phyloP scores from a whole-genome alignment of 2,329 filamentous ascomycete species.

The Ophiosphaerella herpotricha region DNA sequence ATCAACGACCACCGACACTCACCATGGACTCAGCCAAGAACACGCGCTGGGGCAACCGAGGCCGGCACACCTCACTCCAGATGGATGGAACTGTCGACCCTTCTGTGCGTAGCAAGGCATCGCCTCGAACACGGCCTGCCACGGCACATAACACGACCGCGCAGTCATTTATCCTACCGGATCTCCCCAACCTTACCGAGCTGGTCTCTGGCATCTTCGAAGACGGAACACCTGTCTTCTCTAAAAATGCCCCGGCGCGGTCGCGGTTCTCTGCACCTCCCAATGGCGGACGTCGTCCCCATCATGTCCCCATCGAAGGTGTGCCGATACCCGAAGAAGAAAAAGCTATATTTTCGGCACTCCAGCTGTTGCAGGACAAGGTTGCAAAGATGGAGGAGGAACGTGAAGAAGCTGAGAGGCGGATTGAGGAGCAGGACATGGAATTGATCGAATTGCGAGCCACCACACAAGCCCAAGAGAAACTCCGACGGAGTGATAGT shows the following conservation, averaged over 20 bases:
- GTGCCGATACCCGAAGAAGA: constrained; percentile 65
- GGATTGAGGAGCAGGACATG: constrained; percentile 56
- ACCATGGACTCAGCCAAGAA: constrained; percentile 50
- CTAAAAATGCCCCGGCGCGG: constrained; percentile 54
- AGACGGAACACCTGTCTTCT: constrained; percentile 62
- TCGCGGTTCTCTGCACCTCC: constrained; percentile 60
- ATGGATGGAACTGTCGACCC: constrained; percentile 33
- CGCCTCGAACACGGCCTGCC: constrained; percentile 41
- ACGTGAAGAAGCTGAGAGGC: constrained; percentile 56
- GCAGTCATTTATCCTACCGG: constrained; percentile 65
- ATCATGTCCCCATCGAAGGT: constrained; percentile 56
- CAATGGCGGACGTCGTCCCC: constrained; percentile 32
- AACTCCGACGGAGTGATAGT: constrained; percentile 52
- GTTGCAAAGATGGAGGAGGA: constrained; percentile 61
- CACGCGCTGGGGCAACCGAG: constrained; percentile 59
- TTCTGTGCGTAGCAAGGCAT: constrained; percentile 21
- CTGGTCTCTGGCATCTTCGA: constrained; percentile 63
- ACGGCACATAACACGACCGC: constrained; percentile 56
- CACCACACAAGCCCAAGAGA: constrained; percentile 50
- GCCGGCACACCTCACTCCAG: constrained; percentile 49
- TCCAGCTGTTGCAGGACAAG: constrained; percentile 63
- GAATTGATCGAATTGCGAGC: constrained; percentile 58
- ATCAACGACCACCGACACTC: constrained; percentile 55
- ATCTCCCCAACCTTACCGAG: constrained; percentile 65
- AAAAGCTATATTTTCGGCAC: constrained; percentile 65